Evolutionary conservation across 2,329 filamentous ascomycete genomes (phyloP).

Genomic region (Metarhizium brunneum): DNA sequence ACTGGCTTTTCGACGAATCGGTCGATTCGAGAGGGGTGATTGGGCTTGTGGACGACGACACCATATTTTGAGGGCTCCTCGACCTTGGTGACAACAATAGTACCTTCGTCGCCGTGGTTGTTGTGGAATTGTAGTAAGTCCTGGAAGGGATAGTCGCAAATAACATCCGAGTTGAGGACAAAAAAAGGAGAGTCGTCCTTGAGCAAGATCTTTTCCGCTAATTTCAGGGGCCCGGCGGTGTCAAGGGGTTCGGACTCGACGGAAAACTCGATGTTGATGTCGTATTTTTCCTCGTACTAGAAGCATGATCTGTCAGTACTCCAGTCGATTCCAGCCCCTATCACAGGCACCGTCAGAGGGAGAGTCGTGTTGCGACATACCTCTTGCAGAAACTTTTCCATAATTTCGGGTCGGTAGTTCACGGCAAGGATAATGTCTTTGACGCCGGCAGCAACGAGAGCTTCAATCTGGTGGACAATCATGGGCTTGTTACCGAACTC

Average conservation of each 20-base stretch:
- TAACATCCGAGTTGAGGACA: slow-evolving; percentile 96
- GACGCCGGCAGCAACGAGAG: slow-evolving; percentile 84
- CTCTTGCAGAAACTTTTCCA: slow-evolving; percentile 89
- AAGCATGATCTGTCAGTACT: background rate
- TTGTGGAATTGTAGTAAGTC: slow-evolving; percentile 89
- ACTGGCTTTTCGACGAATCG: slow-evolving; percentile 99
- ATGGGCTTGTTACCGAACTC: slow-evolving; percentile 99
- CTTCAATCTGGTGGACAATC: slow-evolving; percentile 97
- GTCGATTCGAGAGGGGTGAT: slow-evolving; percentile 84
- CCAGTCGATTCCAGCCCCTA: background rate
- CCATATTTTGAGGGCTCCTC: slow-evolving; percentile 99
- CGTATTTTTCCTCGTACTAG: slow-evolving; percentile 83
- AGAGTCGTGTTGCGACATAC: slow-evolving; percentile 32
- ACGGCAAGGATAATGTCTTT: slow-evolving; percentile 97
- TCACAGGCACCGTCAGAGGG: background rate
- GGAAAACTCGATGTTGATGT: slow-evolving; percentile 93
- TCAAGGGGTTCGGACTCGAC: slow-evolving; percentile 93
- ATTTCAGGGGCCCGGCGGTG: slow-evolving; percentile 89
- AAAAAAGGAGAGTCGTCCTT: slow-evolving; percentile 97
- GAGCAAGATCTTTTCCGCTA: slow-evolving; percentile 82
- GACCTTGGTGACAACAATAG: slow-evolving; percentile 97
- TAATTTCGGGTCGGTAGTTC: slow-evolving; percentile 97
- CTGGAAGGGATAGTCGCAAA: slow-evolving; percentile 94
- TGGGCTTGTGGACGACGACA: slow-evolving; percentile 95
- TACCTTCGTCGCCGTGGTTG: slow-evolving; percentile 86